A percentile compares a stretch with the other conserved stretches of the same genome.
Conservation (phyloP, 2,329 filamentous ascomycete genomes). For the Xylariaceae sp. region DNA sequence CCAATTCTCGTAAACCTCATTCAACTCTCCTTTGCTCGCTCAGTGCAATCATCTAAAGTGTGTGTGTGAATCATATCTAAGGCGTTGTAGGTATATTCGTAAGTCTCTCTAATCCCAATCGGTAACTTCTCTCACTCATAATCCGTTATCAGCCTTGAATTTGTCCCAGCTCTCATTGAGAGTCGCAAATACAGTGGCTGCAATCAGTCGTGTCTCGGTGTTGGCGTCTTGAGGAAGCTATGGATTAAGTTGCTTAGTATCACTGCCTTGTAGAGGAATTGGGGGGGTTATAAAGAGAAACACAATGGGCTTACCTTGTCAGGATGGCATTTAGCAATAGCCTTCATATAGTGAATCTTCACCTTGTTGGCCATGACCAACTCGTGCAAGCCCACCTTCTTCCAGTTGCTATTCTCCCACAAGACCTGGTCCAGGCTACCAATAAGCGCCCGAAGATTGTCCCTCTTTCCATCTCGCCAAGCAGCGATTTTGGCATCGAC, state of each 20-base stretch:
- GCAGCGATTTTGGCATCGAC: constrained; percentile 72
- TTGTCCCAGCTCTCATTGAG: constrained; percentile 70
- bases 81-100: background rate
- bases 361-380: constrained; percentile 89
- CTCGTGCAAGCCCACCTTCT: constrained; percentile 92
- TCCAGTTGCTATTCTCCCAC: constrained; percentile 92
- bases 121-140: constrained; percentile 36
- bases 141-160: constrained; percentile 63
- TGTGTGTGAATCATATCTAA: constrained; percentile 9
- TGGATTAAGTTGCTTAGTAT: constrained; percentile 13
- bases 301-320: constrained; percentile 70
- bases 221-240: constrained; percentile 59
- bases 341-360: constrained; percentile 98
- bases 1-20: too few relatives aligned
- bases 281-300: constrained; percentile 5
- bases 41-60: too few relatives aligned
- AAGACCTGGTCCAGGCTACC: constrained; percentile 83
- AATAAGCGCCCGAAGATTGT: constrained; percentile 83
- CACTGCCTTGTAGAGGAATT: background rate
- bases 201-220: constrained; percentile 62
- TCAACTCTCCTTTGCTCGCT: too few relatives aligned
- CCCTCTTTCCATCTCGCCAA: constrained; percentile 88
- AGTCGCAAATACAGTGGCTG: constrained; percentile 59
- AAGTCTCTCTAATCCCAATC: background rate
- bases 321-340: constrained; percentile 95